Conservation (phyloP, 2,329 filamentous ascomycete genomes). For the Claviceps monticola region DNA sequence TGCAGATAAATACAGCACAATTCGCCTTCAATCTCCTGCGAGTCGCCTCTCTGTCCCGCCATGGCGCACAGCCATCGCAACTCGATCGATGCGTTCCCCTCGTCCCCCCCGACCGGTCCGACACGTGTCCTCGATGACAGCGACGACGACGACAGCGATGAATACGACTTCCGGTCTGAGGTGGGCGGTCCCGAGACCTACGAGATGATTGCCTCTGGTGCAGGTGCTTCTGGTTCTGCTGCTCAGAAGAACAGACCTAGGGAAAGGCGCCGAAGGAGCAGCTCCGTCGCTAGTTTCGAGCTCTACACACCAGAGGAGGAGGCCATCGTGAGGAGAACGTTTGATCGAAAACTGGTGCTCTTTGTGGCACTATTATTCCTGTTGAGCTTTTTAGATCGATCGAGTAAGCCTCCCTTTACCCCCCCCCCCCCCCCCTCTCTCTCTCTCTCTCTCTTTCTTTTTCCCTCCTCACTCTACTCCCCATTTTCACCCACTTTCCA, state of each 20-base stretch:
- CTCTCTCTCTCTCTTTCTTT: background rate
- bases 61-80: conserved; percentile 11
- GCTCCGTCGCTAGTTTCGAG: conserved; percentile 23
- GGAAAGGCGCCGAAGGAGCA: conserved; percentile 9
- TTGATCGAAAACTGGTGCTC: conserved; percentile 63
- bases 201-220: conserved; percentile 18
- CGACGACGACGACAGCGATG: conserved; percentile 14
- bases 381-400: conserved; percentile 73
- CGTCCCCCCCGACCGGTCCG: conserved; percentile 26
- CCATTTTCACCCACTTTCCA: background rate
- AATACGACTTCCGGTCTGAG: conserved; percentile 19
- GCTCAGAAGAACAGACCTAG: conserved; percentile 2
- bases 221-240: background rate
- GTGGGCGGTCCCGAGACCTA: conserved; percentile 18
- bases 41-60: background rate
- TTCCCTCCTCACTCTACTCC: background rate
- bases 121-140: conserved; percentile 23
- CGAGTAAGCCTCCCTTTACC: conserved; percentile 42
- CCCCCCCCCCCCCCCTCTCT: no score
- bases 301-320: conserved; percentile 56
- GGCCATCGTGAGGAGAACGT: conserved; percentile 51
- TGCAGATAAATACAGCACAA: no score
- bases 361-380: conserved; percentile 76
- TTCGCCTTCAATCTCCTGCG: no score
- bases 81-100: conserved; percentile 16